Conservation (phyloP, 495 filamentous ascomycete genomes). For the Sordaria brevicollis region DNA sequence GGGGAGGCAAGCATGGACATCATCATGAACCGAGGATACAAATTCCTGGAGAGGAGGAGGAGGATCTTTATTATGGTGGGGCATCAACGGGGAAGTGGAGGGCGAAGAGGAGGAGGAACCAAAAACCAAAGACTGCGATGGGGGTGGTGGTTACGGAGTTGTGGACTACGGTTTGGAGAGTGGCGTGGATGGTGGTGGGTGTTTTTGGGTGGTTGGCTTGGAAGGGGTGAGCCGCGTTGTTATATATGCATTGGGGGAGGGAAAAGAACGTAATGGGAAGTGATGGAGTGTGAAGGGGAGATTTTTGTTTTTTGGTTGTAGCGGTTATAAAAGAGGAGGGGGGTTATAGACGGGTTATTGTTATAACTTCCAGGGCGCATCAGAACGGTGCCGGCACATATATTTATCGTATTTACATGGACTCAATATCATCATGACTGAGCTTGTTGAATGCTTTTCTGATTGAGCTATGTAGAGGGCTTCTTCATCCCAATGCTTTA, state of each 20-base stretch:
- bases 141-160: slow-evolving; percentile 26
- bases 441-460: not conserved
- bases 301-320: not conserved
- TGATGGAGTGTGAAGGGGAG: not conserved
- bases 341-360: not conserved
- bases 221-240: slow-evolving; percentile 18
- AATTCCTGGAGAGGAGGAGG: slow-evolving; percentile 29
- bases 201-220: slow-evolving; percentile 31
- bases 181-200: slow-evolving; percentile 34
- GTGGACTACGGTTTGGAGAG: slow-evolving; percentile 36
- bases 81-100: slow-evolving; percentile 16
- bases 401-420: not conserved
- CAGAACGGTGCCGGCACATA: not conserved
- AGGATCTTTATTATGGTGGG: slow-evolving; percentile 16
- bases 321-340: not conserved
- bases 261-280: not conserved
- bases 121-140: slow-evolving; percentile 8
- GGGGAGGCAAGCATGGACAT: not conserved
- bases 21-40: slow-evolving; percentile 28
- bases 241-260: not conserved
- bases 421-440: not conserved
- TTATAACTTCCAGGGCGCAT: not conserved
- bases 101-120: slow-evolving; percentile 9
- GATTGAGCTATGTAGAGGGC: not conserved
- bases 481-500: not conserved